Base-by-base conservation (phyloP, 1,284 basidiomycete species). In the Hortiboletus rubellus region DNA sequence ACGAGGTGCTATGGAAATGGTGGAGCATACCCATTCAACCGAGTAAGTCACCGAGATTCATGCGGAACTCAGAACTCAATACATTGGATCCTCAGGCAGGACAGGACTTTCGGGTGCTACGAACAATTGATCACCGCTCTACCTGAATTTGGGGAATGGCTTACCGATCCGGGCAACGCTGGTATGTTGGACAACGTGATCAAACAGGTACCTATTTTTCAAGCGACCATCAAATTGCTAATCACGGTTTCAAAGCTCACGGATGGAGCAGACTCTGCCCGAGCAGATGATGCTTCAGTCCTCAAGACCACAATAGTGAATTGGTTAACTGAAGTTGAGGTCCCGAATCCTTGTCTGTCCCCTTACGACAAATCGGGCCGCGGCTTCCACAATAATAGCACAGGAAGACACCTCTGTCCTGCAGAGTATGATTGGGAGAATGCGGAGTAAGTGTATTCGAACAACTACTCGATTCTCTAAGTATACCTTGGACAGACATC, bases 391-490 rank as follows among this genome's bases (percentile, higher is more conserved):
- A 42, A 55, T 43, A 17, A 58, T 34, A 31, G 17, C 34, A 63
- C 57, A 2, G 53, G 34, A 14, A 34, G 17, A 22, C 52, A 59
- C 6, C 15, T 64, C 10, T 65, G 63, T 36, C 60, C 50, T 0
- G 37, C 53, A 0, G 52, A 65, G 11, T 64, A 62, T 38, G 38
- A 62, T 12, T 64, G 63, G 63, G 24, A 43, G 2, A 30, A 55
- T 14, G 4, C 18, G 0, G 27, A 45, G 57, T 62, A 49, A 22
- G 48, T 50, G 3, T 14, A 2, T 14, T 46, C 5, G 4, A 27
- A 22, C 5, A 8, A 10, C 12, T 5, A 17, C 22, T 27, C 27
- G 14, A 27, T 43, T 24, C 14, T 15, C 42, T 43, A 17, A 43
- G 10, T 14, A 43, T 7, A 15, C 36, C 36, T 43, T 27, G 14